These are phyloP conservation scores for Podaxis carcinomalis DNA, from an alignment of 768 basidiomycete genomes.

Conservation along the genomic window DNA sequence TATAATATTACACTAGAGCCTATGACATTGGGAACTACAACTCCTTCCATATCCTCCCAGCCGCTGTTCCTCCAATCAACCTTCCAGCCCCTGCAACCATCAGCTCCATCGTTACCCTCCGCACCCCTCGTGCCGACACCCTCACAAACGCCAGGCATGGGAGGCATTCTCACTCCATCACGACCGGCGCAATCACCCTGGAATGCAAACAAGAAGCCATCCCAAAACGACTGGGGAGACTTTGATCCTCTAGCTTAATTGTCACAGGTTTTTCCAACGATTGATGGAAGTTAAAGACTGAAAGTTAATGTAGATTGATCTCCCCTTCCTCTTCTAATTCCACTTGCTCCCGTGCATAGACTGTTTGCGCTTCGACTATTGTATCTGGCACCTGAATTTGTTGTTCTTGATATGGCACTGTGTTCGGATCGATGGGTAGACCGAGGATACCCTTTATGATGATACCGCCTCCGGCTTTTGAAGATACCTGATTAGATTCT, in stretches of 20 bases:
- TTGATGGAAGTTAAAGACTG: not conserved
- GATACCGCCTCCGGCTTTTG: constrained; percentile 71
- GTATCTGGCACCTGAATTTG: constrained; percentile 35
- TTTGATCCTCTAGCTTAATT: constrained; percentile 70
- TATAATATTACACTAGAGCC: constrained; percentile 24
- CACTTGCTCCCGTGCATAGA: constrained; percentile 40
- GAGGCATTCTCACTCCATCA: constrained; percentile 58
- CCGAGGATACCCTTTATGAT: constrained; percentile 60
- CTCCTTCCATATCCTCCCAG: constrained; percentile 12
- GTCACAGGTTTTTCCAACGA: not conserved
- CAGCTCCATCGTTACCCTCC: constrained; percentile 13
- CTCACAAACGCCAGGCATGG: constrained; percentile 22
- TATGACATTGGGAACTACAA: constrained; percentile 10
- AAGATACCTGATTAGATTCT: constrained; percentile 68
- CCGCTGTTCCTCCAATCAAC: constrained; percentile 10
- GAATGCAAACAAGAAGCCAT: constrained; percentile 37
- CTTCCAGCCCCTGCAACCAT: constrained; percentile 17
- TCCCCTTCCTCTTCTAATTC: constrained; percentile 34
- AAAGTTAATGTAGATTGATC: constrained; percentile 11
- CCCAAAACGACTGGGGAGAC: constrained; percentile 74
- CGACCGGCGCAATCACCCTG: constrained; percentile 53
- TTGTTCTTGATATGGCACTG: constrained; percentile 29
- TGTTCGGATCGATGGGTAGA: constrained; percentile 32
- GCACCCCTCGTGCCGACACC: constrained; percentile 17
- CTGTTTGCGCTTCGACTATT: constrained; percentile 47